phyloP scores from a whole-genome alignment of 1,284 basidiomycete genomes.

The Moesziomyces globuligerus region DNA sequence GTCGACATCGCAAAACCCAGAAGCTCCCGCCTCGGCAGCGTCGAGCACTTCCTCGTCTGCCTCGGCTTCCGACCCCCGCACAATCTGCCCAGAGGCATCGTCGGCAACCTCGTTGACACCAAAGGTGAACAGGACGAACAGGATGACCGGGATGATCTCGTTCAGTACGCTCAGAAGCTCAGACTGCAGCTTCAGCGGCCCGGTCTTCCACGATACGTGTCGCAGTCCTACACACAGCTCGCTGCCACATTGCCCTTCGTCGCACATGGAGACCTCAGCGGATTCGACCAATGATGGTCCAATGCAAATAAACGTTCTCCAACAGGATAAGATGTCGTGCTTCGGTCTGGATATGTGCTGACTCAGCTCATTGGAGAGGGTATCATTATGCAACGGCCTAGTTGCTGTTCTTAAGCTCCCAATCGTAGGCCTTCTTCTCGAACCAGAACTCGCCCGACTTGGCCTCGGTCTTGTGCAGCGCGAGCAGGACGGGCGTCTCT shows the following conservation, averaged over 20 bases:
- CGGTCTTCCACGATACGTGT: neutral
- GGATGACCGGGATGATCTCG: constrained; percentile 22
- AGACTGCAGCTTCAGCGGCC: constrained; percentile 20
- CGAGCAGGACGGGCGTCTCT: constrained; percentile 62
- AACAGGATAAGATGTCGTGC: too few relatives aligned
- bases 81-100: constrained; percentile 21
- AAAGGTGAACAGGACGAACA: constrained; percentile 9
- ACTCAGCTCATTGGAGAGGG: too few relatives aligned
- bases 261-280: constrained; percentile 41
- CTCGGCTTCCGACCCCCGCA: constrained; percentile 68
- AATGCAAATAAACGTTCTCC: neutral
- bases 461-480: constrained; percentile 45
- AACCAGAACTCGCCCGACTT: constrained; percentile 47
- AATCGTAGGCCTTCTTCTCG: constrained; percentile 27
- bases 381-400: neutral
- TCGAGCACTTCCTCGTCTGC: constrained; percentile 73
- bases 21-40: constrained; percentile 55
- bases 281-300: constrained; percentile 24
- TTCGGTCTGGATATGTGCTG: too few relatives aligned
- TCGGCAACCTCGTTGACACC: constrained; percentile 11
- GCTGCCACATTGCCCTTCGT: constrained; percentile 34
- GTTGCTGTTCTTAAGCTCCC: constrained; percentile 16
- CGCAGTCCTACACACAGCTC: constrained; percentile 14
- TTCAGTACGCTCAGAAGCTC: constrained; percentile 31
- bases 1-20: constrained; percentile 68